Percentiles rank a stretch among this genome's conserved stretches.
These are phyloP conservation scores for Byssoonygena ceratinophila DNA, from an alignment of 2,329 filamentous ascomycete species.

Conservation along the genomic window DNA sequence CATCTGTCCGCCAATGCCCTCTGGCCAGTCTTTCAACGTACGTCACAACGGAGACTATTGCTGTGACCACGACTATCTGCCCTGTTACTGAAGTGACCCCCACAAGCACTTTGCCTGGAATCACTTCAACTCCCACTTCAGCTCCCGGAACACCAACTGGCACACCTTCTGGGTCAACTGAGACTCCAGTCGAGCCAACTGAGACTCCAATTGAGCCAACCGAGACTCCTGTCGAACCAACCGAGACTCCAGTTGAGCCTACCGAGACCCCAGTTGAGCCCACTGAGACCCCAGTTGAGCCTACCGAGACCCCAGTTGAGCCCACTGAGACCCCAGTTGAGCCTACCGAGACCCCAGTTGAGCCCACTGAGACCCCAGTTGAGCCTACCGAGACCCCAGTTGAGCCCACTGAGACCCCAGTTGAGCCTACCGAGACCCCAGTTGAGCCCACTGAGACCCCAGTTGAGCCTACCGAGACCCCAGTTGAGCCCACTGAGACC, in stretches of 20 bases:
- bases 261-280: background rate
- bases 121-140: background rate
- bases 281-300: too few relatives aligned
- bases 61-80: background rate
- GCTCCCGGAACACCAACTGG: background rate
- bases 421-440: background rate
- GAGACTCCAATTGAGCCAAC: background rate
- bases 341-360: too few relatives aligned
- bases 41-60: conserved; percentile 1
- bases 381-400: background rate
- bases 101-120: background rate
- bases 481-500: background rate
- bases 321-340: too few relatives aligned
- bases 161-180: background rate
- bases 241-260: background rate
- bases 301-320: too few relatives aligned
- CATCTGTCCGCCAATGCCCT: background rate
- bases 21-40: background rate
- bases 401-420: background rate
- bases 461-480: background rate
- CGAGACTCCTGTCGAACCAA: background rate
- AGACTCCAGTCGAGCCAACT: background rate
- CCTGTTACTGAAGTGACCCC: background rate
- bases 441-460: background rate
- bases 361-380: too few relatives aligned